phyloP scores from a whole-genome alignment of 2,329 filamentous ascomycete species.

The Cytospora schulzeri region DNA sequence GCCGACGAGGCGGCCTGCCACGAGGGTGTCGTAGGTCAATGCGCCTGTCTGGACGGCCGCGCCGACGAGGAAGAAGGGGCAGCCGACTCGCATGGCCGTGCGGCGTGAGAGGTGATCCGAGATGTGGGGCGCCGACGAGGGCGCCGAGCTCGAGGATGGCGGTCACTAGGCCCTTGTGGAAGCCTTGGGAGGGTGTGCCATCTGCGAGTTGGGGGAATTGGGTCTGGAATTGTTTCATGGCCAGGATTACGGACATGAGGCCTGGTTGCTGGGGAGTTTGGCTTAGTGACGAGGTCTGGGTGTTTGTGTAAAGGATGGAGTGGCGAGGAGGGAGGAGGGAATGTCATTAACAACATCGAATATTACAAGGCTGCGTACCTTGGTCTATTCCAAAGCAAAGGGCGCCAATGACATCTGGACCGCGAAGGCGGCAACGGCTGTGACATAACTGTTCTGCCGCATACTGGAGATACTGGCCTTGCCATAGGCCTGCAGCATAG shows the following conservation, averaged over 20 bases:
- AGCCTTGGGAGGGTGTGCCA: constrained; percentile 10
- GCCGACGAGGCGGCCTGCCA: constrained; percentile 59
- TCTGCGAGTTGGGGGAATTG: constrained; percentile 16
- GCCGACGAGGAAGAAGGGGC: constrained; percentile 55
- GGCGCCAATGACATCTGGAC: constrained; percentile 35
- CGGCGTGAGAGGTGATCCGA: constrained; percentile 57
- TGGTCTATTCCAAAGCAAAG: constrained; percentile 34
- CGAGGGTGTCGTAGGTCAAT: constrained; percentile 47
- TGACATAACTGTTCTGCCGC: constrained; percentile 9
- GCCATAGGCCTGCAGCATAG: constrained; percentile 14
- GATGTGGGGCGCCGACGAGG: constrained; percentile 57
- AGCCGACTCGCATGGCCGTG: constrained; percentile 53
- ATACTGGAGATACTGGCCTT: constrained; percentile 14
- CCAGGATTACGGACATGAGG: constrained; percentile 15
- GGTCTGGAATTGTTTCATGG: constrained; percentile 17
- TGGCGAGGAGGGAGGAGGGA: too few relatives aligned
- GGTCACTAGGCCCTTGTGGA: constrained; percentile 31
- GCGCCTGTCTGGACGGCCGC: constrained; percentile 56
- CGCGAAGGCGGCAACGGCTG: constrained; percentile 37
- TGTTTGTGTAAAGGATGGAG: background rate
- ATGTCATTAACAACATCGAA: background rate
- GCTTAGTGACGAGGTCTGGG: background rate
- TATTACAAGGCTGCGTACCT: constrained; percentile 1
- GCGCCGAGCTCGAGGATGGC: constrained; percentile 57
- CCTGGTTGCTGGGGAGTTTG: background rate